Conservation (phyloP, 805 yeast genomes). For the Yamadazyma phyllophila region DNA sequence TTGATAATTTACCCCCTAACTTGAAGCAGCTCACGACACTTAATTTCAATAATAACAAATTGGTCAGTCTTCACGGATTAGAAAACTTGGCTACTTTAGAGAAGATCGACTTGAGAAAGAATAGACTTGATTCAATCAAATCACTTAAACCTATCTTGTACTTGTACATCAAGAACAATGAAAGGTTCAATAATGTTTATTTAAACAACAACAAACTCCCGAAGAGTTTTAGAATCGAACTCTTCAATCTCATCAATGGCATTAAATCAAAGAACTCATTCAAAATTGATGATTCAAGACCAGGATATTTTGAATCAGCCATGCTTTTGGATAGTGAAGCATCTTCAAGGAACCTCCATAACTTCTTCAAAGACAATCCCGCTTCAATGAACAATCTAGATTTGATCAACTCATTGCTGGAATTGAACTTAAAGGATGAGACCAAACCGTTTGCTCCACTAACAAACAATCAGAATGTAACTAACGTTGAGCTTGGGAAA, state of each 20-base stretch:
- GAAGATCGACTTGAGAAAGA: constrained; percentile 54
- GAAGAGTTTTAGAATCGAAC: constrained; percentile 50
- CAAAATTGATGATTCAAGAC: constrained; percentile 58
- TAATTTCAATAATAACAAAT: constrained; percentile 49
- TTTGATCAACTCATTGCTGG: constrained; percentile 8
- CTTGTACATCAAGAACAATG: constrained; percentile 27
- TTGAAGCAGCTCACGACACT: constrained; percentile 41
- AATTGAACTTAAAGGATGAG: constrained; percentile 12
- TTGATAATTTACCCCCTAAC: constrained; percentile 33
- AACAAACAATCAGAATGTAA: constrained; percentile 14
- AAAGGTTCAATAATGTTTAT: constrained; percentile 39
- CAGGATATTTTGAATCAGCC: constrained; percentile 61
- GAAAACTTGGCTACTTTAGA: constrained; percentile 44
- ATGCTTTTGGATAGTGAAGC: constrained; percentile 49
- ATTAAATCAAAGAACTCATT: constrained; percentile 45
- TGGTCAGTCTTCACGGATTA: constrained; percentile 42
- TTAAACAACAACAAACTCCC: constrained; percentile 42
- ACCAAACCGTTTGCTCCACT: constrained; percentile 13
- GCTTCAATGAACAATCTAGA: constrained; percentile 6
- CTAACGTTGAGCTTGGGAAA: constrained; percentile 12
- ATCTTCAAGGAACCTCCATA: constrained; percentile 43
- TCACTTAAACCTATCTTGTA: constrained; percentile 34
- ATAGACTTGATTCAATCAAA: constrained; percentile 34
- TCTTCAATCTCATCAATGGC: constrained; percentile 57
- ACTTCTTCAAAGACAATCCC: constrained; percentile 19